Evolutionary conservation across 2,329 filamentous ascomycete genomes (phyloP), one percentile per base, ranked within the genome.

Genomic region (Talaromyces sp.): DNA sequence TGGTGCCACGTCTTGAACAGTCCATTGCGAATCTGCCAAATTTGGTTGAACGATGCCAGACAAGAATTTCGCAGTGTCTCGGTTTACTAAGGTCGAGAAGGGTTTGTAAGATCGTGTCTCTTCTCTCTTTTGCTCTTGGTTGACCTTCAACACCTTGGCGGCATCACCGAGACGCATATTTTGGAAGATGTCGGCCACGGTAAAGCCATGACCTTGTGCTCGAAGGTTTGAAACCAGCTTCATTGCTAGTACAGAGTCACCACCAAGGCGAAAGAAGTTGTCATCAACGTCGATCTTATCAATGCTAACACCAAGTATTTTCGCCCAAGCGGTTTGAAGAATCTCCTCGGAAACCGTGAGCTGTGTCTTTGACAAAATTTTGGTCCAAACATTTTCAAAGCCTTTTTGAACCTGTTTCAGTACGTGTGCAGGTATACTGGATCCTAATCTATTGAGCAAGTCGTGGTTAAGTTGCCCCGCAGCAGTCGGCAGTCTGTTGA

Each of bases 231-330:
- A 80, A 0, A 85, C 82, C 1, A 86, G 71, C 52, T 80, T 82
- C 85, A 89, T 89, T 1, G 85, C 85, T 1, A 81, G 75, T 31
- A 88, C 84, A 0, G 86, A 88, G 73, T 88, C 85, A 22, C 86
- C 86, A 0, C 86, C 86, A 0, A 87, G 79, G 3, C 81, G 80
- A 79, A 88, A 87, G 75, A 88, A 88, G 74, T 83, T 86, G 69
- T 87, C 83, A 11, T 86, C 81, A 1, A 83, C 74, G 1, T 82
- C 79, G 19, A 87, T 84, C 1, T 81, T 75, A 2, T 82, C 70
- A 0, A 64, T 56, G 2, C n/a, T 39, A 4, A 75, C 52, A 14
- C 69, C 37, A 0, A 64, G 56, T 56, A 60, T 33, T 4, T 37
- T 47, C 22, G 63, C 57, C 63, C 58, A 65, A 57, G 57, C 16